Conservation (phyloP, 2,329 filamentous ascomycete species). For the Pestalotiopsis sp. region DNA sequence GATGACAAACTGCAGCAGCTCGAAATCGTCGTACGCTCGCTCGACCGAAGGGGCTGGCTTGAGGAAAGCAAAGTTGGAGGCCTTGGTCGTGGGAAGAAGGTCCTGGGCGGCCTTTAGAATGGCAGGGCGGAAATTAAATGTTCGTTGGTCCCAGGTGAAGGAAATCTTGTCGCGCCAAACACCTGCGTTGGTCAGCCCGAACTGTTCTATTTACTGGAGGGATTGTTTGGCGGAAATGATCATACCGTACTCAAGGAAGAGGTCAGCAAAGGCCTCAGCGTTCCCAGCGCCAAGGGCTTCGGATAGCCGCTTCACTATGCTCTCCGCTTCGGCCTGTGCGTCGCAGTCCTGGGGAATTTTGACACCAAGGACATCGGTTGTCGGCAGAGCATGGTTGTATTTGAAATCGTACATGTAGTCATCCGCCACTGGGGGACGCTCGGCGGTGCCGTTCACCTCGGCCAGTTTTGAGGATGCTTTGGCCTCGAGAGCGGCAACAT, state of each 20-base stretch:
- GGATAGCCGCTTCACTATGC: neutral
- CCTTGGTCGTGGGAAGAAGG: slow-evolving; percentile 3
- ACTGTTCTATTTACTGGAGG: neutral
- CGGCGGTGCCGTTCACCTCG: neutral
- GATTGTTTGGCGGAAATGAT: neutral
- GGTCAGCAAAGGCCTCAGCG: slow-evolving; percentile 1
- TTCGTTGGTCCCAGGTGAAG: slow-evolving; percentile 8
- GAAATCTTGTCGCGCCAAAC: slow-evolving; percentile 6
- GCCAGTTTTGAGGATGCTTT: neutral
- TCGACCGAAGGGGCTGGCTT: slow-evolving; percentile 2
- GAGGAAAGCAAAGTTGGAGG: slow-evolving; percentile 5
- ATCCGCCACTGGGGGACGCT: slow-evolving; percentile 1
- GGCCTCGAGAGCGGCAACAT: neutral
- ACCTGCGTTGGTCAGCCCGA: neutral
- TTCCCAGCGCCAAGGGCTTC: neutral
- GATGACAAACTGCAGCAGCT: neutral
- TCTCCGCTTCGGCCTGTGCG: neutral
- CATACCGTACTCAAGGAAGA: slow-evolving; percentile 5
- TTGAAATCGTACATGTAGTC: slow-evolving; percentile 11
- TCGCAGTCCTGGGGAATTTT: neutral
- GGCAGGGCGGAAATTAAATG: neutral
- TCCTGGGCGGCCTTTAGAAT: slow-evolving; percentile 3
- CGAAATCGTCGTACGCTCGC: slow-evolving; percentile 5
- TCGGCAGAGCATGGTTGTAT: slow-evolving; percentile 6
- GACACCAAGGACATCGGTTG: neutral